These are phyloP conservation scores for Fusarium sp. DNA, from an alignment of 2,329 filamentous ascomycete genomes.

Conservation along the genomic window DNA sequence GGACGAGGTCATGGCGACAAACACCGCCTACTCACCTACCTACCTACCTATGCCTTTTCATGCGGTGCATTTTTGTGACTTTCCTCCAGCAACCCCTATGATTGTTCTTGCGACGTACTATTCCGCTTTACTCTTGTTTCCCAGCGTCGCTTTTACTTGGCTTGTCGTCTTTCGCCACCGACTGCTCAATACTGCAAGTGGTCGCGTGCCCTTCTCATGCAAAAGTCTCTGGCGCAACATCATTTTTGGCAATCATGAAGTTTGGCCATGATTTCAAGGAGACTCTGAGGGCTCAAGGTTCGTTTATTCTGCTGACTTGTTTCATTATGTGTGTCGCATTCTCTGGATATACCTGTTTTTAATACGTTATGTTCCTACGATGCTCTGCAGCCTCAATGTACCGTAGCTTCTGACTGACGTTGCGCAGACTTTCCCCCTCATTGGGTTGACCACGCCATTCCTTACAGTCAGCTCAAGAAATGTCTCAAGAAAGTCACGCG, in stretches of 20 bases:
- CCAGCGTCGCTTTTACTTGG: slow-evolving; percentile 13
- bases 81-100: slow-evolving; percentile 8
- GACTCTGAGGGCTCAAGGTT: slow-evolving; percentile 69
- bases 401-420: slow-evolving; percentile 6
- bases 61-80: slow-evolving; percentile 28
- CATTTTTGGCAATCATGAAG: slow-evolving; percentile 69
- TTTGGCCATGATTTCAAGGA: slow-evolving; percentile 83
- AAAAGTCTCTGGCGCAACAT: slow-evolving; percentile 13
- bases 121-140: not conserved
- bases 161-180: slow-evolving; percentile 21
- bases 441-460: slow-evolving; percentile 78
- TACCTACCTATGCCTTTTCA: not conserved
- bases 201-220: slow-evolving; percentile 37
- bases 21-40: not conserved
- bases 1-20: slow-evolving; percentile 4
- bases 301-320: slow-evolving; percentile 6
- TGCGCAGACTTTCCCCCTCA: slow-evolving; percentile 72
- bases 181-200: slow-evolving; percentile 28
- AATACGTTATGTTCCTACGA: not conserved
- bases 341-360: not conserved
- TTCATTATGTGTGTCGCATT: not conserved
- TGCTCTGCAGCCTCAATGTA: not conserved
- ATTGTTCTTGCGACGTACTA: not conserved
- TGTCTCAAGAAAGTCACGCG: slow-evolving; percentile 81
- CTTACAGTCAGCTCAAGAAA: slow-evolving; percentile 87